A percentile compares a stretch with the other conserved stretches of the same genome.
phyloP scores from a whole-genome alignment of 768 basidiomycete genomes.

The Suillus fuscotomentosus region DNA sequence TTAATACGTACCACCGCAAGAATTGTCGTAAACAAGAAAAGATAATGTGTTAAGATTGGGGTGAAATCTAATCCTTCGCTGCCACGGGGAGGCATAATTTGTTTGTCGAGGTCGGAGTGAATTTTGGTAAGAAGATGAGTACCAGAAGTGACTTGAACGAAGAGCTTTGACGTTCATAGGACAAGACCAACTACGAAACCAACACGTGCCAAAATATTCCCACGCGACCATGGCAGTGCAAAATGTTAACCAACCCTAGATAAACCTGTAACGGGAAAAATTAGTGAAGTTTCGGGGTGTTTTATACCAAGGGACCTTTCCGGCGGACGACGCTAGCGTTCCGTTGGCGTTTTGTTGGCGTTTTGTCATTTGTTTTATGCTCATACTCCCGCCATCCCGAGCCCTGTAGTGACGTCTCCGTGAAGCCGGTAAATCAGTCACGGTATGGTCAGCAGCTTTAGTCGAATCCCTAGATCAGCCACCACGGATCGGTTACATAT shows the following conservation, averaged over 20 bases:
- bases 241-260: neutral
- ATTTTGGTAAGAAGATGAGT: neutral
- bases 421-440: neutral
- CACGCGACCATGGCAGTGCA: neutral
- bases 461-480: too few species aligned
- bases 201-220: neutral
- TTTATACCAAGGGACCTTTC: neutral
- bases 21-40: slow-evolving; percentile 86
- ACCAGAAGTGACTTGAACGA: neutral
- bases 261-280: neutral
- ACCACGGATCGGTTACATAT: neutral
- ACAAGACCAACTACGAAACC: slow-evolving; percentile 1
- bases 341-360: neutral
- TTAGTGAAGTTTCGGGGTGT: neutral
- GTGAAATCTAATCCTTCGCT: slow-evolving; percentile 80
- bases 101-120: neutral
- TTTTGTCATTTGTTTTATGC: neutral
- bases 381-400: neutral
- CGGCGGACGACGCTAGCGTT: neutral
- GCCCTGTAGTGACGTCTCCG: neutral
- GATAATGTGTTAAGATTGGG: slow-evolving; percentile 86
- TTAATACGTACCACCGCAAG: slow-evolving; percentile 64
- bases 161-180: neutral
- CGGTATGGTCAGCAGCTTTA: neutral
- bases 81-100: slow-evolving; percentile 46